Evolutionary conservation across 352 stramenopile species (phyloP), one percentile per base, ranked within the genome.

Genomic region (Pythium pyrilobum): DNA sequence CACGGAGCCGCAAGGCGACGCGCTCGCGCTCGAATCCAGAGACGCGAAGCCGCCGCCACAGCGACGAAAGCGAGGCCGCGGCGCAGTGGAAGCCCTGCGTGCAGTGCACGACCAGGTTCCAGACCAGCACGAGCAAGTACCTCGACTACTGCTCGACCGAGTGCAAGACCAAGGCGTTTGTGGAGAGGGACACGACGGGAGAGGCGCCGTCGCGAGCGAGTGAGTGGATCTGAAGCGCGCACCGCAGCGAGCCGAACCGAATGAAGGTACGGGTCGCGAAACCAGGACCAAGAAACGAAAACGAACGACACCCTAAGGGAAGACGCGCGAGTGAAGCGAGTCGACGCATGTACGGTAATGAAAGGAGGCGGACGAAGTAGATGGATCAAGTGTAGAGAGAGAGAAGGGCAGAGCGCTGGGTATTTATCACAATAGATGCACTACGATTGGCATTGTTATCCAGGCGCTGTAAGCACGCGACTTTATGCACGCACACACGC

Each of bases 91-190:
- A 59, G 57, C 36, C 51, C 7, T 67, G 60, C 33, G 38, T 32
- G 6, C 21, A 52, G 23, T 67, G 60, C 44, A 4, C 31, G 25
- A 56, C 16, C 20, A 16, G 13, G 33, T 67, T 67, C 53, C 34
- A 57, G 31, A 37, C 13, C 28, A 52, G 20, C 32, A 51, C 39
- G 18, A 67, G 60, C 60, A 67, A 63, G 42, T 67, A 63, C 52
- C 53, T 59, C 41, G 60, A 67, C 49, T 67, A 56, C 29, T 67
- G 60, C 60, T 67, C 60, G 9, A 25, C 10, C 32, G 53, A 67
- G 13, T 67, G 60, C 52, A 67, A 67, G 60, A 53, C 53, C 11
- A 53, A 60, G 48, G 49, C 60, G 42, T 56, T 46, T 8, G n/a
- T 21, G 20, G 41, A 55, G 2, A 54, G 46, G 15, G 51, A 50